Evolutionary conservation across 2,329 filamentous ascomycete species (phyloP).

Genomic region (Huntiella bhutanensis): DNA sequence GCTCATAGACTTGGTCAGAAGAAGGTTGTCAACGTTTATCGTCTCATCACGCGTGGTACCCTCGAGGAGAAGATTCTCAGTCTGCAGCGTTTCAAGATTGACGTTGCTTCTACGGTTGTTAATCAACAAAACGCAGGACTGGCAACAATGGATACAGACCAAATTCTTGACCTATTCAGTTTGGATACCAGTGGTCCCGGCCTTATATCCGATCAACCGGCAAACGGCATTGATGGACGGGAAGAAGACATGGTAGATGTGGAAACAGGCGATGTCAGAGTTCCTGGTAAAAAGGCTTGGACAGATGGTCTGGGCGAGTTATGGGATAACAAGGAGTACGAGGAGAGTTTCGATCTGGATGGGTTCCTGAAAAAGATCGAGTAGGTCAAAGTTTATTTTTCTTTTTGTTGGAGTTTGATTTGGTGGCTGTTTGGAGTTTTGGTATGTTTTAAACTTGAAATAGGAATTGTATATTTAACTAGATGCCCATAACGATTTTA

Average conservation of each 20-base stretch:
- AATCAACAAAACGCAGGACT: constrained; percentile 97
- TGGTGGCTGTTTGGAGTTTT: constrained; percentile 8
- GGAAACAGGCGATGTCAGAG: constrained; percentile 80
- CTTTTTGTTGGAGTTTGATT: constrained; percentile 1
- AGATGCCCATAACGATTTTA: too few species aligned
- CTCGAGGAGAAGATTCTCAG: constrained; percentile 97
- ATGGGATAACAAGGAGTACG: constrained; percentile 95
- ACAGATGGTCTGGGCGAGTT: constrained; percentile 86
- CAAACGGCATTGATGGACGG: constrained; percentile 36
- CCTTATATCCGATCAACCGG: constrained; percentile 35
- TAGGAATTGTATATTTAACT: too few species aligned
- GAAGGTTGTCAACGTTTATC: constrained; percentile 98
- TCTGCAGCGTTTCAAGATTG: constrained; percentile 97
- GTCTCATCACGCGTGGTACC: constrained; percentile 85
- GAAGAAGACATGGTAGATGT: constrained; percentile 84
- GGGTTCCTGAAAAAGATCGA: constrained; percentile 93
- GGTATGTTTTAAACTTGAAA: background rate
- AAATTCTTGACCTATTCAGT: constrained; percentile 92
- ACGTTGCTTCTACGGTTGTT: constrained; percentile 92
- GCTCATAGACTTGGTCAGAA: constrained; percentile 97
- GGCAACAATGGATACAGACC: constrained; percentile 91
- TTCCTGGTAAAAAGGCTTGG: constrained; percentile 93
- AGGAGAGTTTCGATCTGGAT: constrained; percentile 92
- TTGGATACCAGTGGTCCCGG: constrained; percentile 59
- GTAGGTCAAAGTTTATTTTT: constrained; percentile 15